Conservation (phyloP, 2,329 filamentous ascomycete genomes). For the Diaporthe humulicola region DNA sequence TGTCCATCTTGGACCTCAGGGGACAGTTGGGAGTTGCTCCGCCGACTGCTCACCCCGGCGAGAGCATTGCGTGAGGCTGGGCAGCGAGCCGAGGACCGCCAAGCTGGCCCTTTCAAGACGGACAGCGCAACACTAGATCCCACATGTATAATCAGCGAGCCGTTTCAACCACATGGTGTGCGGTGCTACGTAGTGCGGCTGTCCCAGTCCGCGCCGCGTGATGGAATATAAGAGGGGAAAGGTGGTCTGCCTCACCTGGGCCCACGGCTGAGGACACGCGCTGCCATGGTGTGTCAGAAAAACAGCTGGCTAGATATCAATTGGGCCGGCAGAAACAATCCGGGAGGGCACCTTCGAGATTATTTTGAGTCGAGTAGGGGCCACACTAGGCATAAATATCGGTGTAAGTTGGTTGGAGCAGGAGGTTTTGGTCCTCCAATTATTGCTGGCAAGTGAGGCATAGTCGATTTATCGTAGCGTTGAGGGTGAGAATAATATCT, state of each 20-base stretch:
- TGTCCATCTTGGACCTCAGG: background rate
- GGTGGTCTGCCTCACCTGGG: slow-evolving; percentile 30
- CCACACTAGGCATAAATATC: background rate
- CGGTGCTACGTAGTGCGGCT: background rate
- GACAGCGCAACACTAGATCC: slow-evolving; percentile 1
- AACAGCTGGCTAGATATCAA: background rate
- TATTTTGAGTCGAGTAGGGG: background rate
- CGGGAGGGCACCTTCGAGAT: background rate
- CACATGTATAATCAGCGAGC: background rate
- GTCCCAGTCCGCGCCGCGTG: background rate
- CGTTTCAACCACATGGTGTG: background rate
- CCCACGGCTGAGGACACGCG: slow-evolving; percentile 10
- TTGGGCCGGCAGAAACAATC: background rate
- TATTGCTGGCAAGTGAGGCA: background rate
- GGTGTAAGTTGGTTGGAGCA: slow-evolving; percentile 2
- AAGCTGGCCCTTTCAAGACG: background rate
- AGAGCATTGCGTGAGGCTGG: background rate
- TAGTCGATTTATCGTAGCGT: background rate
- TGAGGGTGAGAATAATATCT: background rate
- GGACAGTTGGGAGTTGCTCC: slow-evolving; percentile 23
- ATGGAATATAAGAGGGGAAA: background rate
- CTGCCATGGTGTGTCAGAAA: background rate
- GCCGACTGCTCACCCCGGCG: background rate
- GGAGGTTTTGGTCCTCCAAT: background rate
- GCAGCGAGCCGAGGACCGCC: background rate